A percentile compares a stretch with the other conserved stretches of the same genome.
phyloP scores from a whole-genome alignment of 352 stramenopile genomes.

The Phytophthora pini region DNA sequence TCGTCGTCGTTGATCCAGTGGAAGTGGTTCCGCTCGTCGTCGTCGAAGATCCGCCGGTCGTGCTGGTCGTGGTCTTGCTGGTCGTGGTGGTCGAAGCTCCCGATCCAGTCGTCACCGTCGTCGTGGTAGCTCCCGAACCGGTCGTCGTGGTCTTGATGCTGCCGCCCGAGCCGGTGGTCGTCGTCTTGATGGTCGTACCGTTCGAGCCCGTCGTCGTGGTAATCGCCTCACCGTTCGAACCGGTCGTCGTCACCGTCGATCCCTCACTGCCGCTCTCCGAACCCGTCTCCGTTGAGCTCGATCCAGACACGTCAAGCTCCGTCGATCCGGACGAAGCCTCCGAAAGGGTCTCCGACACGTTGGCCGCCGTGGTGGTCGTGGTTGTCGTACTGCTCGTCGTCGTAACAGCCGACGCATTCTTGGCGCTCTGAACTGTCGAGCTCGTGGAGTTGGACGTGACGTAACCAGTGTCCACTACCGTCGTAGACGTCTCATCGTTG shows the following conservation, averaged over 20 bases:
- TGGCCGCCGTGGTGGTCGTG: conserved; percentile 28
- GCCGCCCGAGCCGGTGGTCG: conserved; percentile 18
- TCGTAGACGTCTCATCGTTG: conserved; percentile 29
- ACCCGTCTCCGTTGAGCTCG: conserved; percentile 11
- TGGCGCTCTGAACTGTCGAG: conserved; percentile 27
- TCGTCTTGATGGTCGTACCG: conserved; percentile 22
- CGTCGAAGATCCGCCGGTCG: conserved; percentile 27
- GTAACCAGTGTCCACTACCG: conserved; percentile 39
- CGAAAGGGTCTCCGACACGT: conserved; percentile 35
- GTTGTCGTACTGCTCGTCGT: conserved; percentile 35
- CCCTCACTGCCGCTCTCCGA: conserved; percentile 20
- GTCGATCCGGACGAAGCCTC: conserved; percentile 31
- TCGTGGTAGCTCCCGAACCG: neutral
- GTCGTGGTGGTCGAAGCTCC: conserved; percentile 20
- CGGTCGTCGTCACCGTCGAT: conserved; percentile 20
- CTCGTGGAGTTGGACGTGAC: conserved; percentile 40
- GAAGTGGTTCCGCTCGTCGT: conserved; percentile 16
- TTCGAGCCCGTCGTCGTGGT: conserved; percentile 21
- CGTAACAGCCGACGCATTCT: conserved; percentile 23
- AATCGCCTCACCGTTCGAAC: conserved; percentile 21
- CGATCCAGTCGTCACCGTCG: conserved; percentile 14
- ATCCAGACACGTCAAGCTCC: conserved; percentile 28
- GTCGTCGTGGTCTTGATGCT: conserved; percentile 17
- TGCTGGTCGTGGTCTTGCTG: conserved; percentile 20
- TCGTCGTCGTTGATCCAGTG: conserved; percentile 16